Conservation (phyloP, 106 monocot genomes). For the Phalaenopsis aphrodite region DNA sequence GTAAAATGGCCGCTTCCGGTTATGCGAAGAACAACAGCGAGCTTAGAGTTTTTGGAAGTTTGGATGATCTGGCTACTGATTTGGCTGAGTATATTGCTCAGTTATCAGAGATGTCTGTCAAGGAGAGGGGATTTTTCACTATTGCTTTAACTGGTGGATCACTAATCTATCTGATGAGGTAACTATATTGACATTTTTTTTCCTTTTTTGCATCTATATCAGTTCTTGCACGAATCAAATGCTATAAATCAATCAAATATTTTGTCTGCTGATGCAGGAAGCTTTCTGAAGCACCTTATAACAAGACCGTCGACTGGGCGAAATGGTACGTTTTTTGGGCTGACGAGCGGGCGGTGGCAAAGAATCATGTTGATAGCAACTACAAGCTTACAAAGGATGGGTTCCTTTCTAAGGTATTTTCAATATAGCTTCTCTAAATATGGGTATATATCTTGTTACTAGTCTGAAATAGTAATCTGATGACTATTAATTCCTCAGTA, state of each 20-base stretch:
- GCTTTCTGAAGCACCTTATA: conserved; percentile 36
- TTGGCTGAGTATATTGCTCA: conserved; percentile 53
- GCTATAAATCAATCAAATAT: background rate
- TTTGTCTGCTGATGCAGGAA: conserved; percentile 8
- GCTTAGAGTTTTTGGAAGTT: conserved; percentile 54
- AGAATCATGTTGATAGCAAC: conserved; percentile 83
- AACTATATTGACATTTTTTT: background rate
- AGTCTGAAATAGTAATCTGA: no score
- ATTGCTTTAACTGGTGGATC: conserved; percentile 62
- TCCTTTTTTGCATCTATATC: background rate
- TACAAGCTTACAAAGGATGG: conserved; percentile 70
- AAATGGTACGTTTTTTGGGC: conserved; percentile 92
- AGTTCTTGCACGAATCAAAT: no score
- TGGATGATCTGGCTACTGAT: conserved; percentile 68
- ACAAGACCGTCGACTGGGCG: conserved; percentile 88
- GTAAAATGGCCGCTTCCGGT: conserved; percentile 28
- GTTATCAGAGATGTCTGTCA: conserved; percentile 21
- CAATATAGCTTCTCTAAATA: background rate
- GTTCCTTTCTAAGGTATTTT: conserved; percentile 76
- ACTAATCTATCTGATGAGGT: conserved; percentile 50
- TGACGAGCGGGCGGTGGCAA: conserved; percentile 86
- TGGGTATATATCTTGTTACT: no score
- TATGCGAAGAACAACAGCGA: conserved; percentile 38
- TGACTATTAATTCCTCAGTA: no score
- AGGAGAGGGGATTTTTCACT: conserved; percentile 57